phyloP scores from a whole-genome alignment of 2,329 filamentous ascomycete species.

The Colletotrichum sp. region DNA sequence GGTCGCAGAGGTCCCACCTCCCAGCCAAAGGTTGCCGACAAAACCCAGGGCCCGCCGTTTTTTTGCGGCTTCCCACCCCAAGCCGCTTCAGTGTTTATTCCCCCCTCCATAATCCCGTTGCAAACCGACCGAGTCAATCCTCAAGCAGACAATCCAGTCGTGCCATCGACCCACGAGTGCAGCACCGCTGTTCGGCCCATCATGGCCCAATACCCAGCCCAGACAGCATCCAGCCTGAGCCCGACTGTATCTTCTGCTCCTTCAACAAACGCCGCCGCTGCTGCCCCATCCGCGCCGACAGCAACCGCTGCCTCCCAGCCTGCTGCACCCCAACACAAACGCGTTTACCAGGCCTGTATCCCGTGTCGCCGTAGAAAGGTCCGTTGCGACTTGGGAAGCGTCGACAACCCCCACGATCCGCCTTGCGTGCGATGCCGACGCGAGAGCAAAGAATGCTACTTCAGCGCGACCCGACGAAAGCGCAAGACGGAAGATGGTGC shows the following conservation, averaged over 20 bases:
- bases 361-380: slow-evolving; percentile 67
- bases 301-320: neutral
- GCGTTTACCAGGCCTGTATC: slow-evolving; percentile 68
- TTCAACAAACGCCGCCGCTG: neutral
- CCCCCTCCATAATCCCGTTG: slow-evolving; percentile 31
- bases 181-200: slow-evolving; percentile 19
- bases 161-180: slow-evolving; percentile 18
- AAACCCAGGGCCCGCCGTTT: slow-evolving; percentile 19
- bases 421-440: slow-evolving; percentile 93
- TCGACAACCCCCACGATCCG: slow-evolving; percentile 93
- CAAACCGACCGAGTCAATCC: slow-evolving; percentile 33
- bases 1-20: neutral
- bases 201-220: slow-evolving; percentile 29
- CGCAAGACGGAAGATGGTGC: slow-evolving; percentile 72
- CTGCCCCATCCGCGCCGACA: slow-evolving; percentile 3
- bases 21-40: neutral
- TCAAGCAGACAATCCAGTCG: slow-evolving; percentile 18
- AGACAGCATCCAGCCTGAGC: slow-evolving; percentile 16
- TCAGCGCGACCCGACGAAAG: slow-evolving; percentile 93
- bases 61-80: slow-evolving; percentile 15
- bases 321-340: slow-evolving; percentile 56
- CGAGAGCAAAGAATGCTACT: slow-evolving; percentile 96
- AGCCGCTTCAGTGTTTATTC: neutral
- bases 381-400: slow-evolving; percentile 69
- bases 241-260: slow-evolving; percentile 21